These are phyloP conservation scores for Amphicarpaea edgeworthii DNA, from an alignment of 306 rosid genomes.

Conservation along the genomic window DNA sequence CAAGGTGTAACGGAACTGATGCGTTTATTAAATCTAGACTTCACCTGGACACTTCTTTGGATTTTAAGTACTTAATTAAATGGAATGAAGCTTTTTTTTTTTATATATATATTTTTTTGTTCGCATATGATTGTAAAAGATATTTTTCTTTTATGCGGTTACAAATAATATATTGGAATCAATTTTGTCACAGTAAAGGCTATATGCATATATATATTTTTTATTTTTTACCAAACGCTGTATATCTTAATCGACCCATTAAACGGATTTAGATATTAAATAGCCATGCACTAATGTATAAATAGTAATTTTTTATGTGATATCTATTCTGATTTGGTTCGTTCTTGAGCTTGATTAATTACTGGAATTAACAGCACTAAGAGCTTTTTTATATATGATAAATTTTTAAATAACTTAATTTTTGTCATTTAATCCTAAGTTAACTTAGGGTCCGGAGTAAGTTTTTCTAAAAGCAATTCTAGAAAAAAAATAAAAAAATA, in stretches of 20 bases:
- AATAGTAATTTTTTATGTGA: background rate
- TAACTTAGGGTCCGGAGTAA: no score
- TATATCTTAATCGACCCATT: background rate
- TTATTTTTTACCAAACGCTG: no score
- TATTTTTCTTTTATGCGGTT: background rate
- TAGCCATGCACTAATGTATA: background rate
- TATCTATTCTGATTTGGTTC: conserved; percentile 8
- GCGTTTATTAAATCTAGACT: background rate
- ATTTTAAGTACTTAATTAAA: no score
- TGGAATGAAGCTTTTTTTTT: background rate
- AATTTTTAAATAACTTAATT: no score
- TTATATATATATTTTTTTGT: no score
- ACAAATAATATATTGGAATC: conserved; percentile 11
- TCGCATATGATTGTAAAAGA: no score
- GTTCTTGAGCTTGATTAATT: background rate
- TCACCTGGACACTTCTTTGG: conserved; percentile 5
- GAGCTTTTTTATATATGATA: no score
- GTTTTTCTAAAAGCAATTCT: no score
- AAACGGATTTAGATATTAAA: background rate
- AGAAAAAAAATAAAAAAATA: no score
- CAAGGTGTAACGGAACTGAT: background rate
- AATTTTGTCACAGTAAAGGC: background rate
- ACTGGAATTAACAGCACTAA: background rate
- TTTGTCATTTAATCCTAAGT: no score
- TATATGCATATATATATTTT: no score